Evolutionary conservation across 2,329 filamentous ascomycete species (phyloP).

Genomic region (Didymella pomorum): DNA sequence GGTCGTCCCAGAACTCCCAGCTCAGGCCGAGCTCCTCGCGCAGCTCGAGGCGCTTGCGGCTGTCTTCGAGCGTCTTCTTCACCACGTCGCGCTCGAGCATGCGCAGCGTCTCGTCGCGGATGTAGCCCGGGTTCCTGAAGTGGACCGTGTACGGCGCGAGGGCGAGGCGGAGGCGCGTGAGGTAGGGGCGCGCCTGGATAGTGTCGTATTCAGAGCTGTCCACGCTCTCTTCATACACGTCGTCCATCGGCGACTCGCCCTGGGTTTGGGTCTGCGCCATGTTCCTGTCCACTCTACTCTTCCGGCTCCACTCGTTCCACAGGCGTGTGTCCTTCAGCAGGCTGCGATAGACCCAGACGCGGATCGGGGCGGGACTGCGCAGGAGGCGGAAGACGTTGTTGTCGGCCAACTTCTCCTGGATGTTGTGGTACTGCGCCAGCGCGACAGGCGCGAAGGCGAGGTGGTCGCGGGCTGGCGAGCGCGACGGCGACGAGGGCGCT

Average conservation of each 20-base stretch:
- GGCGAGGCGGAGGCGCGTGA: conserved; percentile 56
- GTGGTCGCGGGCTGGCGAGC: not conserved
- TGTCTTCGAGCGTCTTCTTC: conserved; percentile 67
- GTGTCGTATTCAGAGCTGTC: conserved; percentile 27
- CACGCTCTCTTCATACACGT: conserved; percentile 26
- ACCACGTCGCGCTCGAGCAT: conserved; percentile 63
- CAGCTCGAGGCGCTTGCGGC: conserved; percentile 63
- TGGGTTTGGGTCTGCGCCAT: not conserved
- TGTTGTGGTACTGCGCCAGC: conserved; percentile 37
- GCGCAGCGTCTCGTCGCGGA: conserved; percentile 66
- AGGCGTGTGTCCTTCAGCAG: conserved; percentile 32
- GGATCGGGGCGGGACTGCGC: conserved; percentile 37
- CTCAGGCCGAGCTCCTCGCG: conserved; percentile 66
- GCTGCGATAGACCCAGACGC: conserved; percentile 38
- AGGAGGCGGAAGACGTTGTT: conserved; percentile 39
- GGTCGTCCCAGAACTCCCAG: conserved; percentile 66
- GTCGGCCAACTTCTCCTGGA: conserved; percentile 32
- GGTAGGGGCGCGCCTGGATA: conserved; percentile 44
- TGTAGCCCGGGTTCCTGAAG: conserved; percentile 67
- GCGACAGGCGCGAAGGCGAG: conserved; percentile 34
- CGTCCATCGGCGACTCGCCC: conserved; percentile 6
- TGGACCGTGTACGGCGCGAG: conserved; percentile 63
- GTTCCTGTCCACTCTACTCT: not conserved
- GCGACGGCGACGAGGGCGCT: not conserved
- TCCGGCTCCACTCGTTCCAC: conserved; percentile 33